A percentile compares a stretch with the other conserved stretches of the same genome.
Evolutionary conservation across 768 basidiomycete genomes (phyloP).

Genomic region (Lactarius indigo): DNA sequence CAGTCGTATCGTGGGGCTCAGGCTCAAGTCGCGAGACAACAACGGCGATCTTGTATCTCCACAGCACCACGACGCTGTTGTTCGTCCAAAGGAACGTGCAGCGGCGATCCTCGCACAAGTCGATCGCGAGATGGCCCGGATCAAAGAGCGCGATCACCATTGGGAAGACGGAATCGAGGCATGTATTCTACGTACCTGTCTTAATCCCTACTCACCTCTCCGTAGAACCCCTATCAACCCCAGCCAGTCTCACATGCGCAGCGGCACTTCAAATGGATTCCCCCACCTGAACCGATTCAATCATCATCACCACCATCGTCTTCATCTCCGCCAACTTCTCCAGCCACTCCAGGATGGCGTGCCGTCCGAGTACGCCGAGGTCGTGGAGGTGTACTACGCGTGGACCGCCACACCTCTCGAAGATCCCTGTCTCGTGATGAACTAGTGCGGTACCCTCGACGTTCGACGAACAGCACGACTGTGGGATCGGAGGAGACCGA

Average conservation of each 20-base stretch:
- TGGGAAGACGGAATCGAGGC: slow-evolving; percentile 92
- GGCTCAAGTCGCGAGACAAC: slow-evolving; percentile 46
- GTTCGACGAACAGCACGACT: slow-evolving; percentile 28
- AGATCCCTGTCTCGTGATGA: slow-evolving; percentile 17
- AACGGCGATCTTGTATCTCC: slow-evolving; percentile 40
- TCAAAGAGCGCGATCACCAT: slow-evolving; percentile 70
- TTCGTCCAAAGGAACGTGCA: slow-evolving; percentile 66
- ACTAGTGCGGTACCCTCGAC: slow-evolving; percentile 18
- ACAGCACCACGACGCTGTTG: slow-evolving; percentile 45
- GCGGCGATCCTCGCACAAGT: slow-evolving; percentile 56
- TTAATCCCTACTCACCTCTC: slow-evolving; percentile 10
- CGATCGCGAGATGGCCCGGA: slow-evolving; percentile 51
- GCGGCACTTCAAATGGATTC: slow-evolving; percentile 63
- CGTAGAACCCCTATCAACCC: slow-evolving; percentile 68
- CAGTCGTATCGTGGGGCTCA: slow-evolving; percentile 47
- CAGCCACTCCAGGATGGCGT: slow-evolving; percentile 35
- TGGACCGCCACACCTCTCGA: slow-evolving; percentile 59
- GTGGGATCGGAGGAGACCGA: slow-evolving; percentile 12
- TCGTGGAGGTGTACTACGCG: slow-evolving; percentile 71
- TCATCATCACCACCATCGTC: slow-evolving; percentile 31
- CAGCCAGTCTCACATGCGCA: slow-evolving; percentile 53
- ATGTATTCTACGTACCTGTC: slow-evolving; percentile 28
- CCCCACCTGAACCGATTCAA: slow-evolving; percentile 37
- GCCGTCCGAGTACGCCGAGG: slow-evolving; percentile 74
- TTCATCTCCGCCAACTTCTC: slow-evolving; percentile 28